Evolutionary conservation across 169 alveolate genomes (phyloP), one percentile per base, ranked within the genome.

Genomic region (Pseudocohnilembus persalinus): DNA sequence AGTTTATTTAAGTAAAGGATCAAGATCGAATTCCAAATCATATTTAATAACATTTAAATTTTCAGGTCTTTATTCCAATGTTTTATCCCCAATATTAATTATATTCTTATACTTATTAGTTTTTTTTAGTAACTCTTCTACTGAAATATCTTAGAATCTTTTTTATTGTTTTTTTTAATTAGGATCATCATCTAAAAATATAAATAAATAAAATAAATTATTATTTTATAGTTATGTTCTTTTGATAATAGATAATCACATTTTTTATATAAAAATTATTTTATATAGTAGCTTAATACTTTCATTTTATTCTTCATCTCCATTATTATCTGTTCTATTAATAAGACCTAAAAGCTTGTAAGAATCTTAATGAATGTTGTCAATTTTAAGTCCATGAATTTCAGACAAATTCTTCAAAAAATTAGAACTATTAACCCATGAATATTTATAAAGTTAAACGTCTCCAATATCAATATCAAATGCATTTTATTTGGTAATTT

Each of bases 11-110:
- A 91, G 88, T 31, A 91, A 76, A 29, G 94, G 94, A 73, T 91
- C 94, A 74, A 91, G 84, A 63, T 91, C 94, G 26, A 90, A 85
- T 79, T 91, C 92, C 83, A 91, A 88, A 88, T 91, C 94, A 86
- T 91, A 91, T 88, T 91, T 91, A 26, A 84, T 86, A 73, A 88
- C 88, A 83, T 91, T 89, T 77, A 91, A 77, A 81, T 91, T 91
- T 49, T 87, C 88, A 49, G 77, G 34, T 83, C 88, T 91, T 1
- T 90, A 85, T 83, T 91, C 94, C 33, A 91, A 76, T 75, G 94
- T 91, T 78, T 89, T 91, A 81, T 83, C 91, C 0, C 94, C 94
- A 49, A 49, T 11, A 11, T 49, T 20, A 49, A 11, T 49, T 49
- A 11, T 11, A 49, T 49, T 49, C 20, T 49, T 49, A 49, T 49